Conservation (phyloP, 768 basidiomycete species). For the Suillus luteus region DNA sequence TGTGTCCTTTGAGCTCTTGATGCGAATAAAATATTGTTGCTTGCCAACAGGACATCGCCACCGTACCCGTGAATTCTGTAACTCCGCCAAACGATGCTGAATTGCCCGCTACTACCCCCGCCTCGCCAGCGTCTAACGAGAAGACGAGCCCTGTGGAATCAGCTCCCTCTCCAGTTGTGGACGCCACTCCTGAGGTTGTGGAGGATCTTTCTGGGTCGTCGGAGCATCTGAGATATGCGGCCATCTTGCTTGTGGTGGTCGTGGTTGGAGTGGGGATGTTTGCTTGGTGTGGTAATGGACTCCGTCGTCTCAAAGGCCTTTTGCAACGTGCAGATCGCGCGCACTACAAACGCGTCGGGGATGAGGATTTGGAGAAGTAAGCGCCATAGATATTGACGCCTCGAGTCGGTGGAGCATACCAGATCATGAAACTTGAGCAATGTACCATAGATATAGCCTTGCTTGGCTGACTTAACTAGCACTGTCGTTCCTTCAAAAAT, state of each 20-base stretch:
- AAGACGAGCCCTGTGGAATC: conserved; percentile 7
- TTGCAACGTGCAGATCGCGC: conserved; percentile 37
- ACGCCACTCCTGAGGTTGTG: conserved; percentile 16
- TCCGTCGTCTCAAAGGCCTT: conserved; percentile 45
- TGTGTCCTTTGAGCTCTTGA: conserved; percentile 37
- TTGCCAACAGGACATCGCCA: conserved; percentile 48
- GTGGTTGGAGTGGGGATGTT: conserved; percentile 47
- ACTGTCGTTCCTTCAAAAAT: neutral
- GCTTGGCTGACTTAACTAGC: neutral
- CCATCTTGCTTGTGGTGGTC: conserved; percentile 41
- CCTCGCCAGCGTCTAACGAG: conserved; percentile 14
- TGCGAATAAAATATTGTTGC: conserved; percentile 56
- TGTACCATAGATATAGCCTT: conserved; percentile 2
- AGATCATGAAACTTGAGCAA: neutral
- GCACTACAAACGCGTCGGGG: conserved; percentile 47
- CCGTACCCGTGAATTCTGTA: conserved; percentile 21
- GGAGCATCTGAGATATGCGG: conserved; percentile 22
- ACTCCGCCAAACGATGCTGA: conserved; percentile 20
- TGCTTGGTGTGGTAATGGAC: conserved; percentile 50
- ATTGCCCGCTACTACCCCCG: conserved; percentile 12
- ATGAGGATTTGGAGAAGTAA: conserved; percentile 57
- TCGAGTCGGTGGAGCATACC: neutral
- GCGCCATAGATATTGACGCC: conserved; percentile 4
- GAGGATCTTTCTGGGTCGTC: conserved; percentile 11
- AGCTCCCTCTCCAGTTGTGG: conserved; percentile 9